A percentile compares a stretch with the other conserved stretches of the same genome.
phyloP scores from a whole-genome alignment of 148 eudicot genomes.

The Dianthus caryophyllus region DNA sequence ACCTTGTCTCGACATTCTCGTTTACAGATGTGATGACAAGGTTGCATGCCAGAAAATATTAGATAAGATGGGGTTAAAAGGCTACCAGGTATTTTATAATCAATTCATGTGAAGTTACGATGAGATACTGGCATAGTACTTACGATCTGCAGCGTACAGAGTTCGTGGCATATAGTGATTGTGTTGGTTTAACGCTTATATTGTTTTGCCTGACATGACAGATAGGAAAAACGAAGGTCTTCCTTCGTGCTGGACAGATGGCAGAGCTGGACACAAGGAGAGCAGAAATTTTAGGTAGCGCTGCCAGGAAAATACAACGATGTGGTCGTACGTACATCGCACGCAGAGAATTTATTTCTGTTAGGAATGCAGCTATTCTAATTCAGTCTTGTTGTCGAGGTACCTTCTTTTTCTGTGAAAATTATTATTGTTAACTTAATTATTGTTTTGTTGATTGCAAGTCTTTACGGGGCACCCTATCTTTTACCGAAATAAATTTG shows the following conservation, averaged over 20 bases:
- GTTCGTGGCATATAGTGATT: not conserved
- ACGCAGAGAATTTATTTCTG: constrained; percentile 67
- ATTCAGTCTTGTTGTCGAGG: constrained; percentile 95
- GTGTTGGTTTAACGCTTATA: not conserved
- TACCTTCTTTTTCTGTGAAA: constrained; percentile 26
- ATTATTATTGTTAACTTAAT: not conserved
- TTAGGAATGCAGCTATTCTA: constrained; percentile 71
- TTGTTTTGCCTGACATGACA: constrained; percentile 37
- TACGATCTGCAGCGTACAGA: not conserved
- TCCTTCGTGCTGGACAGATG: constrained; percentile 99
- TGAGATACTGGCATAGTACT: not conserved
- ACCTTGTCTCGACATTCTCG: constrained; percentile 13
- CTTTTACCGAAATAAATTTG: too few relatives aligned
- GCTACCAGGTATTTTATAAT: constrained; percentile 72
- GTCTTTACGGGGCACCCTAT: too few relatives aligned
- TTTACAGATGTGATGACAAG: constrained; percentile 73
- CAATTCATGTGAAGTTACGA: not conserved
- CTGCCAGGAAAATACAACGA: constrained; percentile 89
- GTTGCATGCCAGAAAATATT: constrained; percentile 84
- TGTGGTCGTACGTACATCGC: constrained; percentile 82
- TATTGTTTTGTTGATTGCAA: too few relatives aligned
- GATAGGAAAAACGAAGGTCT: constrained; percentile 96
- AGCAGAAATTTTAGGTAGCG: constrained; percentile 88
- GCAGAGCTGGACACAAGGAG: constrained; percentile 97
- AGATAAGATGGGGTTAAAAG: constrained; percentile 88